These are phyloP conservation scores for Xylaria sp. DNA, from an alignment of 2,329 filamentous ascomycete genomes.

Conservation along the genomic window DNA sequence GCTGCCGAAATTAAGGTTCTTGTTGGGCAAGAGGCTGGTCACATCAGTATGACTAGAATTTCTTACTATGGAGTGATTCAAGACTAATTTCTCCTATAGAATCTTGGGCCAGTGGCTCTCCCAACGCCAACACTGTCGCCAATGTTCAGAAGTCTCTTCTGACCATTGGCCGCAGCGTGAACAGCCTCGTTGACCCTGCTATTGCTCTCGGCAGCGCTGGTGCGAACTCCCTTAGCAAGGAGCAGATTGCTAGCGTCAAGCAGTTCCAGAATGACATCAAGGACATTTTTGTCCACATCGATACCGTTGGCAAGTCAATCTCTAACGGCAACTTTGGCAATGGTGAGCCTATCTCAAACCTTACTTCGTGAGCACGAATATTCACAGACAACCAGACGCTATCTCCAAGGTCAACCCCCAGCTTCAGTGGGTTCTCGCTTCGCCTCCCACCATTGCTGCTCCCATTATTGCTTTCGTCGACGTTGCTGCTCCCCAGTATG, in stretches of 20 bases:
- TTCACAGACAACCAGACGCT: slow-evolving; percentile 32
- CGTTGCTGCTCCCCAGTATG: slow-evolving; percentile 28
- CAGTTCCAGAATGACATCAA: slow-evolving; percentile 32
- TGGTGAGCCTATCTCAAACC: slow-evolving; percentile 26
- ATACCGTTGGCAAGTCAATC: slow-evolving; percentile 32
- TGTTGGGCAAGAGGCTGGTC: slow-evolving; percentile 31
- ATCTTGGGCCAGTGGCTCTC: slow-evolving; percentile 11
- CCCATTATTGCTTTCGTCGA: slow-evolving; percentile 35
- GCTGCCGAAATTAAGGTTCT: slow-evolving; percentile 29
- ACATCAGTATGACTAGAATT: slow-evolving; percentile 25
- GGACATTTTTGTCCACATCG: slow-evolving; percentile 27
- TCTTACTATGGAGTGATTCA: neutral
- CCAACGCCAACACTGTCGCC: slow-evolving; percentile 25
- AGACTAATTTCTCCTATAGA: slow-evolving; percentile 25
- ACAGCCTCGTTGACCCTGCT: slow-evolving; percentile 28
- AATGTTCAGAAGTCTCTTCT: slow-evolving; percentile 35
- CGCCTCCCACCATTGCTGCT: slow-evolving; percentile 33
- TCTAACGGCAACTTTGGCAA: slow-evolving; percentile 24
- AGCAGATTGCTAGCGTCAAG: slow-evolving; percentile 34
- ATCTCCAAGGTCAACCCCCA: slow-evolving; percentile 35
- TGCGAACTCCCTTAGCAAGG: slow-evolving; percentile 31
- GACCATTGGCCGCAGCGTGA: slow-evolving; percentile 33
- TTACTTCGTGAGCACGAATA: neutral
- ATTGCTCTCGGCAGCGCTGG: slow-evolving; percentile 29
- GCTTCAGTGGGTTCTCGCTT: slow-evolving; percentile 35